A percentile compares a stretch with the other conserved stretches of the same genome.
These are phyloP conservation scores for Linderina pennispora DNA, from an alignment of 192 early-diverging fungal genomes.

Conservation along the genomic window DNA sequence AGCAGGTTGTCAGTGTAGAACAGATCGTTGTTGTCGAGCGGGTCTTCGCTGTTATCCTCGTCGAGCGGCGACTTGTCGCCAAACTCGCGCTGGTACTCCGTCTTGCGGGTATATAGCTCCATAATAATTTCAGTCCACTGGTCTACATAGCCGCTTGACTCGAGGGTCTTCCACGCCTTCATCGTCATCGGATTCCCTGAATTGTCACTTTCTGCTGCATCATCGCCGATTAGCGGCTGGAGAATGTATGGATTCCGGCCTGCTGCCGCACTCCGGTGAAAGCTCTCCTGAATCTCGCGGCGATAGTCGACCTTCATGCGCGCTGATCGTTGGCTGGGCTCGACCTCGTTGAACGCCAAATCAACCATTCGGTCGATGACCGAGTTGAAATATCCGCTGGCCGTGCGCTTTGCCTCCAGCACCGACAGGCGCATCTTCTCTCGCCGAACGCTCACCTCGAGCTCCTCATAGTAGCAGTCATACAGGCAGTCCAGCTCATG, in stretches of 20 bases:
- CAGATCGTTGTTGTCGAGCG: conserved; percentile 30
- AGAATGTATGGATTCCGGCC: background rate
- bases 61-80: conserved; percentile 1
- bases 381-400: background rate
- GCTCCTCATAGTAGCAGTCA: conserved; percentile 33
- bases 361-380: no score
- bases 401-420: conserved; percentile 7
- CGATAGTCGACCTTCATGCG: no score
- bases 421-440: conserved; percentile 23
- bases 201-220: no score
- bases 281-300: background rate
- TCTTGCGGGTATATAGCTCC: conserved; percentile 6
- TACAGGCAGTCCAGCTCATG: conserved; percentile 37
- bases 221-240: background rate
- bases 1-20: conserved; percentile 44
- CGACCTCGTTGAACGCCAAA: no score
- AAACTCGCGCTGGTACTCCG: conserved; percentile 5
- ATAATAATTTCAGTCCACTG: no score
- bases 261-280: background rate
- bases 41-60: background rate
- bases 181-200: no score
- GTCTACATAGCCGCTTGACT: no score
- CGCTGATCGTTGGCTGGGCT: no score
- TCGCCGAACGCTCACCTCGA: conserved; percentile 25
- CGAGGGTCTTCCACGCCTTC: no score